phyloP scores from a whole-genome alignment of 371 early-diverging fungal species.

The Mortierella sp. region DNA sequence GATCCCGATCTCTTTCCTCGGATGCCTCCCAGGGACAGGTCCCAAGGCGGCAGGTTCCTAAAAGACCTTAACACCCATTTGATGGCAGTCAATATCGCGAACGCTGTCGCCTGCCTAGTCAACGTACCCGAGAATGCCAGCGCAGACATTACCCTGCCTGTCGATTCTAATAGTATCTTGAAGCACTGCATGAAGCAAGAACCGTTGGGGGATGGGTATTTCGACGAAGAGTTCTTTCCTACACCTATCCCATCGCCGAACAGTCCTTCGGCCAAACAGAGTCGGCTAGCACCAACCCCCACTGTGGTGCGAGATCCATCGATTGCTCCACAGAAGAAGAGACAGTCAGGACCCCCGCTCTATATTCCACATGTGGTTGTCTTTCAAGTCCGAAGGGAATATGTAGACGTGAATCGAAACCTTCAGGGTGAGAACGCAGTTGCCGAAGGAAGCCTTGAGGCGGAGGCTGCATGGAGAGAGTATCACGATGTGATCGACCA shows the following conservation, averaged over 20 bases:
- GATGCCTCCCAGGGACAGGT: constrained; percentile 32
- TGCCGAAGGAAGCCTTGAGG: constrained; percentile 17
- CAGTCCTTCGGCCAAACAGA: background rate
- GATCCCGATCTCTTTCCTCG: constrained; percentile 5
- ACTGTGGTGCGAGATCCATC: background rate
- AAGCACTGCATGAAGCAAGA: constrained; percentile 18
- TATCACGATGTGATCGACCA: constrained; percentile 47
- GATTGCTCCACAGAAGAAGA: background rate
- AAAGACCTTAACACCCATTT: constrained; percentile 39
- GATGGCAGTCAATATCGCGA: constrained; percentile 36
- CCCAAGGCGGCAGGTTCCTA: constrained; percentile 32
- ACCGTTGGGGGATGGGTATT: constrained; percentile 32
- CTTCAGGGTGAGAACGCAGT: constrained; percentile 34
- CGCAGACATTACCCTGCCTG: too few relatives aligned
- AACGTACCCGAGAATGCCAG: background rate
- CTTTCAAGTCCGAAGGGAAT: constrained; percentile 23
- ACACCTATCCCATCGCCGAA: background rate
- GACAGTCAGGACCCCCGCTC: background rate
- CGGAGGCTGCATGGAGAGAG: constrained; percentile 43
- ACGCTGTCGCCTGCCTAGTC: constrained; percentile 29
- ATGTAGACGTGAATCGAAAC: constrained; percentile 47
- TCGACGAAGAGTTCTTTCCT: constrained; percentile 19
- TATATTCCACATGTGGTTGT: constrained; percentile 41
- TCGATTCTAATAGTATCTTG: constrained; percentile 2
- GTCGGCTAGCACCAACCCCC: background rate